A percentile compares a stretch with the other conserved stretches of the same genome.
Conservation (phyloP, 2,329 filamentous ascomycete species). For the Leptographium wingfieldii region DNA sequence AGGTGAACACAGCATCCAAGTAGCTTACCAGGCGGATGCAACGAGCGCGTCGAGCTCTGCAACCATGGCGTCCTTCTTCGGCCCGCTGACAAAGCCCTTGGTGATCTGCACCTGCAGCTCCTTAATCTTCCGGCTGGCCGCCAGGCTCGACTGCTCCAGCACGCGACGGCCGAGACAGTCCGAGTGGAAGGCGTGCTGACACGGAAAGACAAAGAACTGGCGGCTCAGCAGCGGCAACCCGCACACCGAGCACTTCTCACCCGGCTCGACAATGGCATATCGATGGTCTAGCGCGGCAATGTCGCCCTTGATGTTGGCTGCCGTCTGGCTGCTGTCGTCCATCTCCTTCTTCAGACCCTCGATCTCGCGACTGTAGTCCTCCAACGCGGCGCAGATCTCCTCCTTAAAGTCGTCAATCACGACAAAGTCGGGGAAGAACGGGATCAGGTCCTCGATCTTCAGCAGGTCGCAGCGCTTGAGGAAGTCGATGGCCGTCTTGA, state of each 20-base stretch:
- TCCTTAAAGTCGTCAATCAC: constrained; percentile 99
- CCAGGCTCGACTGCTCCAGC: constrained; percentile 65
- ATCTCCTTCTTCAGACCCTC: constrained; percentile 83
- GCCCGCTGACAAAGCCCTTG: constrained; percentile 56
- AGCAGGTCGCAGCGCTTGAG: constrained; percentile 82
- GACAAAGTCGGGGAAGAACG: constrained; percentile 97
- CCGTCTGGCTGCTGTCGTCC: constrained; percentile 85
- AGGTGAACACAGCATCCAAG: background rate
- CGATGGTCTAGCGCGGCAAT: constrained; percentile 75
- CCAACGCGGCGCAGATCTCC: constrained; percentile 86
- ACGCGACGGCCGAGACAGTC: constrained; percentile 85
- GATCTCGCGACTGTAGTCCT: constrained; percentile 87
- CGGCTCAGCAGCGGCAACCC: constrained; percentile 72
- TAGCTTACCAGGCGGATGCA: constrained; percentile 67
- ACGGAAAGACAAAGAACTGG: constrained; percentile 97
- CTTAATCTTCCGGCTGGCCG: constrained; percentile 65
- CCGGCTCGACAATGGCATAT: constrained; percentile 93
- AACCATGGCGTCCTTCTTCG: constrained; percentile 69
- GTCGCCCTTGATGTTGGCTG: constrained; percentile 79
- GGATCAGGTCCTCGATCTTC: constrained; percentile 91
- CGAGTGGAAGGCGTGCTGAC: constrained; percentile 94
- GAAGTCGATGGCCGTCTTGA: constrained; percentile 89
- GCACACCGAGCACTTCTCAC: constrained; percentile 87
- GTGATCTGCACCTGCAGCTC: constrained; percentile 78
- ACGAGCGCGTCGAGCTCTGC: constrained; percentile 86